phyloP scores from a whole-genome alignment of 257 asterid genomes.

The Datura wrightii region DNA sequence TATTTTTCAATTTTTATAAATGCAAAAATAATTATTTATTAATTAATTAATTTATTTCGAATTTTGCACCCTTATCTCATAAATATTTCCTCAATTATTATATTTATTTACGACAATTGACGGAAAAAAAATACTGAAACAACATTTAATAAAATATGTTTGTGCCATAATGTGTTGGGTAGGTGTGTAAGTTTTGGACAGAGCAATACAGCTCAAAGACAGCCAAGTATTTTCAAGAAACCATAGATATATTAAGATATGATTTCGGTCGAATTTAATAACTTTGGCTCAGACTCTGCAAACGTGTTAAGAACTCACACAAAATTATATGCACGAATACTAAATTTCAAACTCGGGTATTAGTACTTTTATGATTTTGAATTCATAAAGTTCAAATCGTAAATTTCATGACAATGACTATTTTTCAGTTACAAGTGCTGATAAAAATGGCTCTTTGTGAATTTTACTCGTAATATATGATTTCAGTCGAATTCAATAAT shows the following conservation, averaged over 20 bases:
- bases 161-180: neutral
- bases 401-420: no score
- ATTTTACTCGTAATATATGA: neutral
- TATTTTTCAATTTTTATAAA: neutral
- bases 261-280: no score
- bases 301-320: no score
- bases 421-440: no score
- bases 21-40: neutral
- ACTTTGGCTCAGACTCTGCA: no score
- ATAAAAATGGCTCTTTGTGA: no score
- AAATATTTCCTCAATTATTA: neutral
- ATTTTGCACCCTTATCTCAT: neutral
- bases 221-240: neutral
- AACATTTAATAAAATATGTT: neutral
- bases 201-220: conserved; percentile 24
- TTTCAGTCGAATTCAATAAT: no score
- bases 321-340: no score
- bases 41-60: neutral
- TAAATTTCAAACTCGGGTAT: no score
- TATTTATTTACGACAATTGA: neutral
- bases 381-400: no score
- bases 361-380: no score
- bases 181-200: conserved; percentile 21
- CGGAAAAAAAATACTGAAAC: neutral
- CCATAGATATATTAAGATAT: neutral